Percentiles rank a stretch among this genome's conserved stretches.
These are phyloP conservation scores for Drechslerella stenobrocha DNA, from an alignment of 2,329 filamentous ascomycete species.

Conservation along the genomic window DNA sequence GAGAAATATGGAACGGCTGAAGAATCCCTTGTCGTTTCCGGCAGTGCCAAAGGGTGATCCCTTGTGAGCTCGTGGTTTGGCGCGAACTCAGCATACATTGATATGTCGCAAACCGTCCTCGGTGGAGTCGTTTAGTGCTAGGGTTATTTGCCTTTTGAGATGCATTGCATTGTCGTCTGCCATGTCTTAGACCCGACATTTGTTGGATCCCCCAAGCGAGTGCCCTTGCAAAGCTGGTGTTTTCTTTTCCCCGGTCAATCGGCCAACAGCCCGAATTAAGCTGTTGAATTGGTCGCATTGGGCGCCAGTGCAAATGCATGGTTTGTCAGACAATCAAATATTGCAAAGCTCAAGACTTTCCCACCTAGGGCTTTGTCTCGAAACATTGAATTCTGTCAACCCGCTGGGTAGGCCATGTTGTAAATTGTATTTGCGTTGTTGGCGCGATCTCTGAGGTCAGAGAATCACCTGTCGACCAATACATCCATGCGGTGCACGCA, in stretches of 20 bases:
- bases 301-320: not conserved
- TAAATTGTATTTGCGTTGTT: slow-evolving; percentile 6
- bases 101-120: not conserved
- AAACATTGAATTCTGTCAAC: not conserved
- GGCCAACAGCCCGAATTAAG: not conserved
- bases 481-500: too few relatives aligned
- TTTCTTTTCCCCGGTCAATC: not conserved
- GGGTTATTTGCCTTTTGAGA: not conserved
- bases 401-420: not conserved
- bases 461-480: too few relatives aligned
- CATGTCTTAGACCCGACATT: not conserved
- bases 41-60: slow-evolving; percentile 70
- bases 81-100: not conserved
- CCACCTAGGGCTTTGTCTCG: not conserved
- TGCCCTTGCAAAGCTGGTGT: not conserved
- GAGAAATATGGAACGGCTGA: slow-evolving; percentile 76
- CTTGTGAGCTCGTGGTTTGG: slow-evolving; percentile 15
- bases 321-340: slow-evolving; percentile 1
- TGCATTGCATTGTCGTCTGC: slow-evolving; percentile 1
- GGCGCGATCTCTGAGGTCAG: too few relatives aligned
- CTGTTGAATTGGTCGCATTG: not conserved
- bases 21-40: slow-evolving; percentile 78
- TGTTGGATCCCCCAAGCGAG: not conserved
- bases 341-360: not conserved
- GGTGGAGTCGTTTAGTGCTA: not conserved